Conservation (phyloP, 2,329 filamentous ascomycete genomes). For the Calonectria pauciramosa region DNA sequence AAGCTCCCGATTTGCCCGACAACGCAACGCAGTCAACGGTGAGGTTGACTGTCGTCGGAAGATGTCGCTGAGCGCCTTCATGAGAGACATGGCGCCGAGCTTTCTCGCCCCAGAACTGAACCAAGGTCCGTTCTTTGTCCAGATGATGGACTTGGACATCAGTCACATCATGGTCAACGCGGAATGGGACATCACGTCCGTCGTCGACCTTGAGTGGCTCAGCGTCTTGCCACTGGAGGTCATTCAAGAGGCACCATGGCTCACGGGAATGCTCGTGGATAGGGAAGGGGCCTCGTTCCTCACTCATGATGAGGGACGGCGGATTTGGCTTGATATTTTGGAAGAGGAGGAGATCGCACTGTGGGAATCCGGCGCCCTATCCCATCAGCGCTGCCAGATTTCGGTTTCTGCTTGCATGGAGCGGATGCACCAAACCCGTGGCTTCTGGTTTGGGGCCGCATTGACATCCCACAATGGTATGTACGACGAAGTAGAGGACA, state of each 20-base stretch:
- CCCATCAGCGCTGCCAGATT: neutral
- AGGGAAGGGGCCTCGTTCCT: neutral
- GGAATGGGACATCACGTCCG: conserved; percentile 8
- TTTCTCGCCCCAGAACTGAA: neutral
- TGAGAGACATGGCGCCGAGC: neutral
- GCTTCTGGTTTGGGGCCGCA: neutral
- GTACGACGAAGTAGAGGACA: neutral
- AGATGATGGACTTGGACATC: conserved; percentile 11
- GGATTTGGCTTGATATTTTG: neutral
- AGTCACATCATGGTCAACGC: conserved; percentile 19
- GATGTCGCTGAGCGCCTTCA: neutral
- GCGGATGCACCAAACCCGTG: neutral
- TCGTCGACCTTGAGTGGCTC: conserved; percentile 24
- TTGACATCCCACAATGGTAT: neutral
- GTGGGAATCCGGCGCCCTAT: neutral
- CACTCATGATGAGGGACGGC: neutral
- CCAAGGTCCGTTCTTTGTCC: conserved; percentile 3
- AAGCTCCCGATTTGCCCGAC: neutral
- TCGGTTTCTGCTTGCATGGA: neutral
- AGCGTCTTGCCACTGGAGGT: conserved; percentile 10
- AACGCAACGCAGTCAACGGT: neutral
- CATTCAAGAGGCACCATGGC: conserved; percentile 19
- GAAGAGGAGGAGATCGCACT: neutral
- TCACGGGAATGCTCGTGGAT: conserved; percentile 2
- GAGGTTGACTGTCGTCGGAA: neutral